These are phyloP conservation scores for Mikania micrantha DNA, from an alignment of 129 eudicot species.

Conservation along the genomic window DNA sequence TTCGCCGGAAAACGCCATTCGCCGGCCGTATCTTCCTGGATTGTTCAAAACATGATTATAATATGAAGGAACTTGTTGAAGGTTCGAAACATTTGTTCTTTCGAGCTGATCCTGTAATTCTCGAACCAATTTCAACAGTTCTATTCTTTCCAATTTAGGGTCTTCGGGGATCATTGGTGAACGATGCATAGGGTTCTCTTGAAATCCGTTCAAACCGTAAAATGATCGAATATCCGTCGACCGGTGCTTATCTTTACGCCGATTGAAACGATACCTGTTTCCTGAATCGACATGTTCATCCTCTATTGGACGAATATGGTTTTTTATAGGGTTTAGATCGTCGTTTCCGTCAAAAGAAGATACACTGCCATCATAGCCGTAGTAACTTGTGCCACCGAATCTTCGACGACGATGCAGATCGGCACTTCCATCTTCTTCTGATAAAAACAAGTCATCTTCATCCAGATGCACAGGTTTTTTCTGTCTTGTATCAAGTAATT, in stretches of 20 bases:
- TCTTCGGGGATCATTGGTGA: conserved; percentile 26
- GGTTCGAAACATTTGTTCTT: conserved; percentile 31
- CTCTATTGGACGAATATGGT: conserved; percentile 6
- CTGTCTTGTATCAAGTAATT: conserved; percentile 16
- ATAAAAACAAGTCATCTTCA: conserved; percentile 32
- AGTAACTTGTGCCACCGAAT: conserved; percentile 28
- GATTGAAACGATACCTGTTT: conserved; percentile 22
- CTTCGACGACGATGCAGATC: conserved; percentile 22
- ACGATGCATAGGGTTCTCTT: conserved; percentile 17
- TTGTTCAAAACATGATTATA: conserved; percentile 22
- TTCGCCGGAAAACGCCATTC: conserved; percentile 67
- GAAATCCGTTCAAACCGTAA: conserved; percentile 24
- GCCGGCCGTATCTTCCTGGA: conserved; percentile 26
- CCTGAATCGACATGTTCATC: conserved; percentile 18
- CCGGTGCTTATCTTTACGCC: conserved; percentile 25
- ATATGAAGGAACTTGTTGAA: conserved; percentile 21
- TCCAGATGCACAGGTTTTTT: conserved; percentile 7
- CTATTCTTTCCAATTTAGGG: conserved; percentile 38
- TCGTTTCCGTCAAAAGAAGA: conserved; percentile 69
- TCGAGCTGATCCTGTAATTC: conserved; percentile 64
- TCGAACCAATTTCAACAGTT: conserved; percentile 56
- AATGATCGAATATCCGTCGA: conserved; percentile 20
- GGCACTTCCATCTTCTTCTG: conserved; percentile 18
- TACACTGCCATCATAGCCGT: conserved; percentile 55
- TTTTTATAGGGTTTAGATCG: conserved; percentile 35